phyloP scores from a whole-genome alignment of 805 yeast species.

The Komagataella pastoris region DNA sequence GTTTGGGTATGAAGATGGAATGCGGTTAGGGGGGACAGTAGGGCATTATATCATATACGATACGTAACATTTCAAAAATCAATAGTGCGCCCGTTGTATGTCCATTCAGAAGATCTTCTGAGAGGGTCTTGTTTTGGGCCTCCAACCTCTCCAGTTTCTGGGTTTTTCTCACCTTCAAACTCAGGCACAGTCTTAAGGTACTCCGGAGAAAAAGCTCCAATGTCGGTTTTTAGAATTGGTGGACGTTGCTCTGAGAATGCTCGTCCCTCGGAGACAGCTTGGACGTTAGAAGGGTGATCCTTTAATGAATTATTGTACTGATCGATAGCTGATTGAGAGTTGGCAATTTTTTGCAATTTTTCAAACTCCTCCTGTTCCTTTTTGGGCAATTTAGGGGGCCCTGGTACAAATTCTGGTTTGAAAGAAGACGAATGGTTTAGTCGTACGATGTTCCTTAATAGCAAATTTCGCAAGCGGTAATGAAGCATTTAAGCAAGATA shows the following conservation, averaged over 20 bases:
- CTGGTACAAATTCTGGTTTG: slow-evolving; percentile 7
- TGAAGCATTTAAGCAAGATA: background rate
- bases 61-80: slow-evolving; percentile 44
- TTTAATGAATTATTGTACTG: slow-evolving; percentile 40
- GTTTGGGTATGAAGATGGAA: background rate
- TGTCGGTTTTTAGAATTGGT: slow-evolving; percentile 27
- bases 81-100: slow-evolving; percentile 92
- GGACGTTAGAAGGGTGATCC: slow-evolving; percentile 16
- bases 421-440: background rate
- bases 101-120: slow-evolving; percentile 74
- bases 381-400: slow-evolving; percentile 66
- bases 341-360: slow-evolving; percentile 66
- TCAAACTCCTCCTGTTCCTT: slow-evolving; percentile 91
- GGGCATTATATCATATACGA: background rate
- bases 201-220: slow-evolving; percentile 56
- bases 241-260: slow-evolving; percentile 1
- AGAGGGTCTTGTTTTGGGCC: slow-evolving; percentile 98
- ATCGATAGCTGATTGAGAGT: slow-evolving; percentile 64
- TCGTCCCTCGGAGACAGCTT: slow-evolving; percentile 10
- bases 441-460: background rate
- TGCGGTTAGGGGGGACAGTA: background rate
- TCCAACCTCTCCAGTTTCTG: slow-evolving; percentile 88
- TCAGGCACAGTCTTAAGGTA: slow-evolving; percentile 77
- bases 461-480: background rate
- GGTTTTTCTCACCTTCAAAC: slow-evolving; percentile 89